phyloP scores from a whole-genome alignment of 2,329 filamentous ascomycete genomes.

The Hypomyces rosellus region DNA sequence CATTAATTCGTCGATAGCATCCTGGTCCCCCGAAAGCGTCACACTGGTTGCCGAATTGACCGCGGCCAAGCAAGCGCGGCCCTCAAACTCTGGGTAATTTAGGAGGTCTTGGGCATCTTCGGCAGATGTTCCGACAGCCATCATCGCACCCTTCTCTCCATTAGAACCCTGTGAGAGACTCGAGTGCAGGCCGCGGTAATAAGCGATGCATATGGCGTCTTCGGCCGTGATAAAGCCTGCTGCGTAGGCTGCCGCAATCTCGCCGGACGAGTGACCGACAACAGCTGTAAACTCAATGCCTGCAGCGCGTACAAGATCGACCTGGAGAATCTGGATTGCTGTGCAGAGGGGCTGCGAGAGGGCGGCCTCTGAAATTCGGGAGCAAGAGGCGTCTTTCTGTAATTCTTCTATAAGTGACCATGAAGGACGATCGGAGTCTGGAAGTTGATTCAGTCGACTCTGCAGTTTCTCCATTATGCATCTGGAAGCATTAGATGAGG shows the following conservation, averaged over 20 bases:
- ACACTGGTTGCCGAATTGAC: conserved; percentile 22
- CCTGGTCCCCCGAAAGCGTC: conserved; percentile 22
- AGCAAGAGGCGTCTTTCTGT: not conserved
- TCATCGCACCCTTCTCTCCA: not conserved
- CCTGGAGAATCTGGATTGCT: conserved; percentile 22
- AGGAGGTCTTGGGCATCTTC: not conserved
- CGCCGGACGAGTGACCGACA: conserved; percentile 43
- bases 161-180: no score
- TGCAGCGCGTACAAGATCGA: conserved; percentile 21
- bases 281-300: conserved; percentile 29
- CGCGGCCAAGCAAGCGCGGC: conserved; percentile 27
- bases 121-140: not conserved
- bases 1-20: conserved; percentile 19
- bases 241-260: conserved; percentile 46
- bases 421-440: not conserved
- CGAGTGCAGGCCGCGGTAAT: conserved; percentile 1
- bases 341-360: conserved; percentile 26
- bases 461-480: not conserved
- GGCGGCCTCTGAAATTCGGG: conserved; percentile 15
- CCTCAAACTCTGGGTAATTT: conserved; percentile 9
- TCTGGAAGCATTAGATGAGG: not conserved
- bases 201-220: conserved; percentile 16
- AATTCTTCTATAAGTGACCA: conserved; percentile 6
- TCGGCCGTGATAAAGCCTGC: conserved; percentile 32
- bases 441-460: not conserved